These are phyloP conservation scores for Nemophila menziesii DNA, from an alignment of 257 asterid genomes.

Conservation along the genomic window DNA sequence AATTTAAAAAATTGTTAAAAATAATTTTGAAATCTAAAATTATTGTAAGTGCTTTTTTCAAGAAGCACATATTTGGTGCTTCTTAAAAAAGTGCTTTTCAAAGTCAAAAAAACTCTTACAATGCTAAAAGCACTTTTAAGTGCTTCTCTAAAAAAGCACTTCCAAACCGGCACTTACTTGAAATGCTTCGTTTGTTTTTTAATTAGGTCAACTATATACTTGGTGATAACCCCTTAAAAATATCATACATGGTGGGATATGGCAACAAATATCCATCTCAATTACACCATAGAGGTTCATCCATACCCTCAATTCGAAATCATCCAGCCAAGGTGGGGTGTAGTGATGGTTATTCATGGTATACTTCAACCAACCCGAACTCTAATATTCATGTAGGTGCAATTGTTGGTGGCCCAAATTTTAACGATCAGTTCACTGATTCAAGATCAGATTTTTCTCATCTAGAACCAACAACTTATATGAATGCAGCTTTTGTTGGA, in stretches of 20 bases:
- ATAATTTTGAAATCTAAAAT: too few species aligned
- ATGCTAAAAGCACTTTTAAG: too few species aligned
- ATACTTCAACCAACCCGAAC: constrained; percentile 28
- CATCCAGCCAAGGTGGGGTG: constrained; percentile 24
- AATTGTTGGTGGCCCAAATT: constrained; percentile 63
- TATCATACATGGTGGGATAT: constrained; percentile 69
- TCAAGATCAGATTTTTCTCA: constrained; percentile 48
- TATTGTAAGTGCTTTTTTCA: too few species aligned
- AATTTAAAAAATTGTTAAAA: too few species aligned
- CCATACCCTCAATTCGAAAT: constrained; percentile 39
- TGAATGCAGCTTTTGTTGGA: constrained; percentile 68
- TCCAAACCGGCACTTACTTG: too few species aligned
- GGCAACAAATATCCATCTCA: constrained; percentile 39
- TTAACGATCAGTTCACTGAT: constrained; percentile 42
- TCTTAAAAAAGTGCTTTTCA: too few species aligned
- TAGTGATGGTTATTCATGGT: constrained; percentile 38
- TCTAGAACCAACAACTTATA: constrained; percentile 56
- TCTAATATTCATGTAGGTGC: constrained; percentile 68
- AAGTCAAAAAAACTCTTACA: too few species aligned
- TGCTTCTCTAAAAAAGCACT: too few species aligned
- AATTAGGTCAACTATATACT: constrained; percentile 43
- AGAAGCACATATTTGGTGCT: too few species aligned
- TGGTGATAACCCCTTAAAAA: constrained; percentile 33
- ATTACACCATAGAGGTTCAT: constrained; percentile 56
- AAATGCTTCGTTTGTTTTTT: too few species aligned